Evolutionary conservation across 2,329 filamentous ascomycete genomes (phyloP), one percentile per base, ranked within the genome.

Genomic region (Fusarium circinatum): DNA sequence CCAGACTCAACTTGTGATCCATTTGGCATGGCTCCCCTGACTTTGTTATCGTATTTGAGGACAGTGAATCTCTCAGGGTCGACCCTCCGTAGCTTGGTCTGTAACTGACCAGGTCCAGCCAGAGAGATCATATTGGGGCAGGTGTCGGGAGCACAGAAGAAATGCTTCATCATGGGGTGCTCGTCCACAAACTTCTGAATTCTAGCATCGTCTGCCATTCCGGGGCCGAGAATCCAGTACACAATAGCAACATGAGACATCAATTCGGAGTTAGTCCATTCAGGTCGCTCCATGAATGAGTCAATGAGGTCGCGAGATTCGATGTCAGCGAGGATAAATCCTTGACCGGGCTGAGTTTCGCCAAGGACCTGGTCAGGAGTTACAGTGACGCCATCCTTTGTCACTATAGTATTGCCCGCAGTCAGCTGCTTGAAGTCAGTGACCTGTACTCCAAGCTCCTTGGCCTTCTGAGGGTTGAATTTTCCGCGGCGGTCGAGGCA

Each of bases 341-440:
- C 95, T 62, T 87, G 89, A 17, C 95, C 95, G 11, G 88, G 86
- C 62, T 90, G 87, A 7, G 87, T 83, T 17, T 91, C 85, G 4
- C 89, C 94, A 58, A 99, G 79, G 3, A 98, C 95, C 92, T 97
- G 96, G 0, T 96, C 93, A 3, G 96, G 92, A 0, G 92, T 96
- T 36, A 99, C 89, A 0, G 87, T 88, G 12, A 85, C 86, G 9
- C 94, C 95, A 76, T 92, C 88, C 20, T 86, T 84, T 30, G 89
- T 90, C 60, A 85, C 83, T 4, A 96, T 90, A 54, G 82, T 90
- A 70, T 91, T 74, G 6, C 95, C 94, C 4, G 78, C 80, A 0
- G 91, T 86, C 48, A 99, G 85, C 18, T 81, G 77, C 41, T 85
- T 85, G 81, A 88, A 97, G 55, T 91, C 84, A 0, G 75, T 80